phyloP scores from a whole-genome alignment of 805 yeast genomes.

The Candida glaebosa region DNA sequence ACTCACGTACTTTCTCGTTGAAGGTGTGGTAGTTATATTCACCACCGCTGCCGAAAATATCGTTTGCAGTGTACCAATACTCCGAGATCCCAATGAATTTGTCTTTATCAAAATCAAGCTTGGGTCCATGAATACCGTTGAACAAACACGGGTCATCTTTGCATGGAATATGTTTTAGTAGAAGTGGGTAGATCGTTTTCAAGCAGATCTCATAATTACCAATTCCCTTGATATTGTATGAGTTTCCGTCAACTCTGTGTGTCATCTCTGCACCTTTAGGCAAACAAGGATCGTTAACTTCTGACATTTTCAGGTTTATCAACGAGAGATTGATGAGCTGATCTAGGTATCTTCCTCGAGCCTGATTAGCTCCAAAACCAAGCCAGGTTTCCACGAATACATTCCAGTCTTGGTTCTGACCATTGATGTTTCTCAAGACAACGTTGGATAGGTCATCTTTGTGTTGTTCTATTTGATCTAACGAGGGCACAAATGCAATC shows the following conservation, averaged over 20 bases:
- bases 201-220: constrained; percentile 80
- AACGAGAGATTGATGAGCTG: constrained; percentile 42
- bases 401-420: constrained; percentile 70
- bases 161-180: constrained; percentile 79
- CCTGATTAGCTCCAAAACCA: constrained; percentile 97
- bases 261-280: constrained; percentile 57
- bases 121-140: constrained; percentile 94
- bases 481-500: constrained; percentile 84
- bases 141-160: constrained; percentile 85
- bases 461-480: constrained; percentile 61
- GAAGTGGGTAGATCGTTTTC: constrained; percentile 66
- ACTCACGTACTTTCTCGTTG: constrained; percentile 60
- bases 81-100: constrained; percentile 93
- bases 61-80: constrained; percentile 96
- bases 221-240: constrained; percentile 59
- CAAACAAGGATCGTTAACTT: constrained; percentile 72
- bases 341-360: constrained; percentile 67
- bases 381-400: constrained; percentile 96
- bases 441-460: constrained; percentile 70
- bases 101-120: constrained; percentile 71
- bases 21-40: constrained; percentile 74
- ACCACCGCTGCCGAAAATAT: constrained; percentile 84
- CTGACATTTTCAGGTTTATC: constrained; percentile 12
- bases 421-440: constrained; percentile 63
- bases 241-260: constrained; percentile 44